Percentiles rank a stretch among this genome's conserved stretches.
Evolutionary conservation across 2,329 filamentous ascomycete species (phyloP).

Genomic region (Thielaviopsis musarum): DNA sequence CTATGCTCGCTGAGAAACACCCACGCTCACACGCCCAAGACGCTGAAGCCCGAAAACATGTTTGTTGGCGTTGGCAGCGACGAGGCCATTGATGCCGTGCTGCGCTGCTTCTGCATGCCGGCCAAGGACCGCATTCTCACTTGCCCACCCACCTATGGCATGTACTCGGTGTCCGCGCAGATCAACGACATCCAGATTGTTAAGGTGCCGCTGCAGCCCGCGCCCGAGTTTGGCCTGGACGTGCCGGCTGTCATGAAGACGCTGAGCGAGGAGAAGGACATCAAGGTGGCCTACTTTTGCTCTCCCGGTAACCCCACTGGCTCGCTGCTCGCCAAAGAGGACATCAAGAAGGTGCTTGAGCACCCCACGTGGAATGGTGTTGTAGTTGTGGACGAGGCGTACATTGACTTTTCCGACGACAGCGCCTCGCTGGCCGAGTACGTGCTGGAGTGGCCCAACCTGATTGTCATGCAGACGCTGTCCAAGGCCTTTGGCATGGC

Average conservation of each 20-base stretch:
- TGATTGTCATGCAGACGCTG: conserved; percentile 97
- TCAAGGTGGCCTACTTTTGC: conserved; percentile 88
- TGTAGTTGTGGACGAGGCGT: conserved; percentile 86
- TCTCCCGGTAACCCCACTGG: conserved; percentile 92
- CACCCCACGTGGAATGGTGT: conserved; percentile 93
- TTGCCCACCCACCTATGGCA: conserved; percentile 94
- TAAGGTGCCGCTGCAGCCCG: conserved; percentile 63
- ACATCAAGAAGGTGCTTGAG: conserved; percentile 56
- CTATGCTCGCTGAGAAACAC: conserved; percentile 81
- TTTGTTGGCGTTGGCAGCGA: conserved; percentile 95
- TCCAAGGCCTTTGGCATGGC: conserved; percentile 95
- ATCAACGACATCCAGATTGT: conserved; percentile 83
- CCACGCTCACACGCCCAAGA: conserved; percentile 57
- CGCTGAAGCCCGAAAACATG: conserved; percentile 62
- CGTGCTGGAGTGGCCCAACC: conserved; percentile 82
- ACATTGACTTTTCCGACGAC: conserved; percentile 74
- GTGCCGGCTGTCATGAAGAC: conserved; percentile 48
- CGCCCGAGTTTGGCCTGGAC: conserved; percentile 59
- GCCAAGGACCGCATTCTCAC: conserved; percentile 80
- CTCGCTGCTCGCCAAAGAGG: conserved; percentile 55
- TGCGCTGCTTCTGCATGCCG: conserved; percentile 84
- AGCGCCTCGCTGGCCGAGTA: conserved; percentile 74
- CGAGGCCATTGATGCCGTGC: conserved; percentile 86
- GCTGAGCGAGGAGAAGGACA: conserved; percentile 40
- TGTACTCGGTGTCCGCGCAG: conserved; percentile 90